phyloP scores from a whole-genome alignment of 108 stramenopile species.

The Conticribra guillardii region DNA sequence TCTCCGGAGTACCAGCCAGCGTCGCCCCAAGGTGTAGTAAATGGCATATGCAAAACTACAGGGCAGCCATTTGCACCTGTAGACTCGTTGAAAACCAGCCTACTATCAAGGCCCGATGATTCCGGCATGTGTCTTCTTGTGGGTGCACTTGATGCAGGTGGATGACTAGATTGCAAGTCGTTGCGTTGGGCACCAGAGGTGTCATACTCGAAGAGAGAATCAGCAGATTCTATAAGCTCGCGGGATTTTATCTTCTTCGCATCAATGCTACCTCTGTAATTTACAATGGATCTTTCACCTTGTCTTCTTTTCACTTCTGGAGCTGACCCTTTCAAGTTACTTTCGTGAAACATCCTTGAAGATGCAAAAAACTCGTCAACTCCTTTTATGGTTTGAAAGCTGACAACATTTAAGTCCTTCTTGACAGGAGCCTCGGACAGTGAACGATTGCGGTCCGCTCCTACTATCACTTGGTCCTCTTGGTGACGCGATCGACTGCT shows the following conservation, averaged over 20 bases:
- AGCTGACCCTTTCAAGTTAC: neutral
- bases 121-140: neutral
- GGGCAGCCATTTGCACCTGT: neutral
- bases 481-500: neutral
- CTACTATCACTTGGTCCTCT: neutral
- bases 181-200: neutral
- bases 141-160: neutral
- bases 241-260: neutral
- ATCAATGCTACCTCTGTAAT: neutral
- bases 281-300: too few species aligned
- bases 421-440: too few species aligned
- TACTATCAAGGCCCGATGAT: neutral
- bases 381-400: neutral
- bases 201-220: slow-evolving; percentile 1
- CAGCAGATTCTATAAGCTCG: neutral
- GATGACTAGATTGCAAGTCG: neutral
- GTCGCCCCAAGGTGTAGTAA: slow-evolving; percentile 55
- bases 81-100: neutral
- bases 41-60: slow-evolving; percentile 21
- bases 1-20: slow-evolving; percentile 56
- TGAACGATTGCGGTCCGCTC: too few species aligned
- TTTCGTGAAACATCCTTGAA: neutral
- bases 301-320: neutral
- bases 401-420: neutral
- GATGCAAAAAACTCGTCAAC: neutral